Base-by-base conservation (phyloP, 495 filamentous ascomycete genomes). In the Echria macrotheca region DNA sequence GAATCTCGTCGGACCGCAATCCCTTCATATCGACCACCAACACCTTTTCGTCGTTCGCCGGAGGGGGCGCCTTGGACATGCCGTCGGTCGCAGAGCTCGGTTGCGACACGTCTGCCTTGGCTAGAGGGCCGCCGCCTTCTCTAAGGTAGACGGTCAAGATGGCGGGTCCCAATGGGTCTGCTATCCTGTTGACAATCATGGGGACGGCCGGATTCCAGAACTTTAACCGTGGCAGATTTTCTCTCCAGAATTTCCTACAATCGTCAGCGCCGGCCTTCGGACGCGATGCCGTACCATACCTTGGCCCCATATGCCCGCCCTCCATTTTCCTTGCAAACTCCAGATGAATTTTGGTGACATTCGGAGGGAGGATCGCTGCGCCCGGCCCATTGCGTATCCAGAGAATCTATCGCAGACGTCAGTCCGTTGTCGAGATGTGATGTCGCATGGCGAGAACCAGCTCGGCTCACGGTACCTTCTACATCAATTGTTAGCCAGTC, bases 191-290 rank as follows among this genome's bases (percentile, higher is more conserved):
- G 44, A 97, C 81, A 28, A 85, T 83, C 82, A 97, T 91, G 12
- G 80, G 77, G 12, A 97, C 63, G 6, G 79, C 72, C 0, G 93
- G 93, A 63, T 98, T 98, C 73, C 93, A 85, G 73, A 84, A 97
- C 75, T 98, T 95, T 19, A 98, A 73, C 53, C 87, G 80, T 1
- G 87, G 86, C 25, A 98, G 82, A 57, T 79, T 85, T 29, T 80
- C 68, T 40, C 78, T 81, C 90, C 89, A 96, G 76, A 98, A 95
- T 74, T 89, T 87, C 49, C 85, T 88, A 29, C 2, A 24, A 11
- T 14, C 26, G 41, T 28, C 46, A 40, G 15, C 3, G 14, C 18
- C 3, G 4, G 23, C 4, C 11, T 31, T 5, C 8, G 2, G 3
- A n/a, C 11, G 22, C 23, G 25, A 4, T n/a, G 41, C 9, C 50